Percentiles rank a stretch among this genome's conserved stretches.
Conservation (phyloP, 495 filamentous ascomycete species). For the Trypethelium eluteriae region DNA sequence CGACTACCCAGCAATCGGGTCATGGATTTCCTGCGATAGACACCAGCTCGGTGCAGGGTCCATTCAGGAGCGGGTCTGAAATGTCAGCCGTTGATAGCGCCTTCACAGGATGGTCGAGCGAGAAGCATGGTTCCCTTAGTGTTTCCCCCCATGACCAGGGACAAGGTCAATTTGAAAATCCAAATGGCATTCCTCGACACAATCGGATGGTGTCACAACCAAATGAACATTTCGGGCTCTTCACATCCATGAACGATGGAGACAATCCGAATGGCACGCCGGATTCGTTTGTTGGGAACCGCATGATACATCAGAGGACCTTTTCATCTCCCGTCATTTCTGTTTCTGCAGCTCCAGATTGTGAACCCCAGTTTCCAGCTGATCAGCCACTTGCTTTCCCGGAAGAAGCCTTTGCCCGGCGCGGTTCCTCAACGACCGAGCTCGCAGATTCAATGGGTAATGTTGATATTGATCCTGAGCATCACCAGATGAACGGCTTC, state of each 20-base stretch:
- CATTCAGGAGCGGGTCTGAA: background rate
- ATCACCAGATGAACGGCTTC: slow-evolving; percentile 22
- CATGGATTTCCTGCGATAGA: slow-evolving; percentile 2
- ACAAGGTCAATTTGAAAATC: background rate
- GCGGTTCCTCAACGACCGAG: slow-evolving; percentile 20
- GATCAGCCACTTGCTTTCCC: slow-evolving; percentile 25
- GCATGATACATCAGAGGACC: slow-evolving; percentile 3
- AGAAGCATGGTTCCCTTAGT: slow-evolving; percentile 3
- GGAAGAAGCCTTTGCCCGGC: slow-evolving; percentile 20
- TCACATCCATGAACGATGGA: background rate
- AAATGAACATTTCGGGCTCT: slow-evolving; percentile 6
- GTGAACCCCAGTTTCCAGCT: slow-evolving; percentile 10
- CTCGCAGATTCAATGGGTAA: slow-evolving; percentile 25
- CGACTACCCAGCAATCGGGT: background rate
- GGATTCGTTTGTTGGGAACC: background rate
- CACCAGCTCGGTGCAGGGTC: background rate
- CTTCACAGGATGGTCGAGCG: background rate
- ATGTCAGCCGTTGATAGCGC: background rate
- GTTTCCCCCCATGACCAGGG: background rate
- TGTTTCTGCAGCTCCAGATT: slow-evolving; percentile 6
- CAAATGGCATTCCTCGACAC: background rate
- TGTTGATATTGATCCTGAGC: slow-evolving; percentile 21
- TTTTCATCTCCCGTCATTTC: slow-evolving; percentile 7
- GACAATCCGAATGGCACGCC: background rate
- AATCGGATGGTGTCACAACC: background rate